These are phyloP conservation scores for Xerocomellus intermedius DNA, from an alignment of 768 basidiomycete species.

Conservation along the genomic window DNA sequence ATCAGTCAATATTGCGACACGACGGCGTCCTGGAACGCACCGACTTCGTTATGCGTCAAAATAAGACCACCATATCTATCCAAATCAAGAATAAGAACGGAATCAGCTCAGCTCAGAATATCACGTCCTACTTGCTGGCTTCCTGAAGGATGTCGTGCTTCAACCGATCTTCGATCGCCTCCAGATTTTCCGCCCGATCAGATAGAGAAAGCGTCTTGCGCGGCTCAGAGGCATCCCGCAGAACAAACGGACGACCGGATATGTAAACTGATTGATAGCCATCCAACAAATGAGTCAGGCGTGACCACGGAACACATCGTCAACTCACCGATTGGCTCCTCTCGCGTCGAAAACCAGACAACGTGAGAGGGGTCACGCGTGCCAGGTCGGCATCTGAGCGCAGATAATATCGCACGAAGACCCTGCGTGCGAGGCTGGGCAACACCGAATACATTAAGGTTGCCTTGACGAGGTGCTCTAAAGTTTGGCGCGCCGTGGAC, in stretches of 20 bases:
- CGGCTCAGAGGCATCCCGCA: conserved; percentile 84
- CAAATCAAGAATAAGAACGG: conserved; percentile 9
- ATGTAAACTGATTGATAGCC: conserved; percentile 58
- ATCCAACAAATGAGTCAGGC: conserved; percentile 1
- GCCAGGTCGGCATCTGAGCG: conserved; percentile 73
- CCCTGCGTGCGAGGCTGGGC: conserved; percentile 95
- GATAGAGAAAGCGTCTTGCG: conserved; percentile 76
- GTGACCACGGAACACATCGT: not conserved
- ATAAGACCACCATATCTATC: conserved; percentile 83
- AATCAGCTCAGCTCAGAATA: not conserved
- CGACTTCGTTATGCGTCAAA: conserved; percentile 91
- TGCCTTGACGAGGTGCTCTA: conserved; percentile 72
- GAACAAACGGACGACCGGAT: conserved; percentile 88
- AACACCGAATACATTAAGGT: conserved; percentile 90
- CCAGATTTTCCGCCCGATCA: conserved; percentile 92
- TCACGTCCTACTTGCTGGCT: conserved; percentile 52
- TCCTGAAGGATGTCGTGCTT: conserved; percentile 92
- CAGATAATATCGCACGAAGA: conserved; percentile 82
- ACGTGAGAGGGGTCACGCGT: conserved; percentile 65
- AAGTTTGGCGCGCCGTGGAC: conserved; percentile 97
- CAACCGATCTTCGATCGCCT: conserved; percentile 85
- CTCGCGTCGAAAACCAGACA: conserved; percentile 95
- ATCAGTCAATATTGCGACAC: conserved; percentile 3
- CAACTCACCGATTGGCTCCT: conserved; percentile 85
- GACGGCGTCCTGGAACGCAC: conserved; percentile 37